phyloP scores from a whole-genome alignment of 345 rosid genomes.

The Punica granatum region DNA sequence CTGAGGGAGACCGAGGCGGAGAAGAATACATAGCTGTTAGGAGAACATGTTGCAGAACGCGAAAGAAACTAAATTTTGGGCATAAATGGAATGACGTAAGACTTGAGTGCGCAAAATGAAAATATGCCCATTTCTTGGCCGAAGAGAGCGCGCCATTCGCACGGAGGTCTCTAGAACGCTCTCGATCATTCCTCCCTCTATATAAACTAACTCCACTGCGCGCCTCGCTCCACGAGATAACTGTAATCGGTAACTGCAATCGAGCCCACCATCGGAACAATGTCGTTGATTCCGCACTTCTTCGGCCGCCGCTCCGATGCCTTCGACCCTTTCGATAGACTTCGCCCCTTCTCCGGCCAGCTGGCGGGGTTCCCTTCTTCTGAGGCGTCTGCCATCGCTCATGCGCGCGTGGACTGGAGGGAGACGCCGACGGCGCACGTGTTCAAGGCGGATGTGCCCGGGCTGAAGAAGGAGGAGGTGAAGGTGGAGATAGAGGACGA shows the following conservation, averaged over 20 bases:
- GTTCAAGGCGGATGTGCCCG: slow-evolving; percentile 32
- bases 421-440: slow-evolving; percentile 37
- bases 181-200: slow-evolving; percentile 1
- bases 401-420: slow-evolving; percentile 29
- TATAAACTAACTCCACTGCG: neutral
- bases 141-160: neutral
- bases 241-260: neutral
- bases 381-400: slow-evolving; percentile 16
- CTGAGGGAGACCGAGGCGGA: no score
- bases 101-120: neutral
- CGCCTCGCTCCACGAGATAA: neutral
- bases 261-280: neutral
- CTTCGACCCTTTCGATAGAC: neutral
- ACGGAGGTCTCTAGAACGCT: neutral
- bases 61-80: neutral
- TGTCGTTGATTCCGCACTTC: slow-evolving; percentile 3
- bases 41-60: no score
- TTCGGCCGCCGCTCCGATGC: neutral
- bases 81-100: neutral
- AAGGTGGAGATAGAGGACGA: slow-evolving; percentile 30
- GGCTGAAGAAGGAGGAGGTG: slow-evolving; percentile 35
- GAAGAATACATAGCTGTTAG: no score
- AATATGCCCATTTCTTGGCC: neutral
- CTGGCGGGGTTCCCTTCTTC: slow-evolving; percentile 1
- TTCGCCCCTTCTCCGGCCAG: neutral